These are phyloP conservation scores for Trypanosoma mega DNA, from an alignment of 208 protist species.

Conservation along the genomic window DNA sequence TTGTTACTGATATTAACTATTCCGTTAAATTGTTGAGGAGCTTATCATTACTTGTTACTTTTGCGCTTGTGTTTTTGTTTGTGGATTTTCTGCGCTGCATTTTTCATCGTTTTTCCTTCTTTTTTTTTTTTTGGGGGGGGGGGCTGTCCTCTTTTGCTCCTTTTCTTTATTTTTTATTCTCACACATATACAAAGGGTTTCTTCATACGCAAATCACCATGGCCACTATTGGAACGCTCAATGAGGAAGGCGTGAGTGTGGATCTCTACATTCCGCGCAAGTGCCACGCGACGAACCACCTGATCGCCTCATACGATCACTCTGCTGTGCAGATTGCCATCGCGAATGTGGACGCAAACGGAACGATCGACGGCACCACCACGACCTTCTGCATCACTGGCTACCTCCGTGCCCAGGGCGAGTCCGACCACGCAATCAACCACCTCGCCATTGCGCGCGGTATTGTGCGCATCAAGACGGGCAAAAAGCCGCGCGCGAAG, in stretches of 20 bases:
- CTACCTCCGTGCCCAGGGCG: slow-evolving; percentile 92
- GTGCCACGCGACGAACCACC: slow-evolving; percentile 95
- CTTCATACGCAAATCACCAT: slow-evolving; percentile 20
- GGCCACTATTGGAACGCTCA: slow-evolving; percentile 78
- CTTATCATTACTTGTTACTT: too few relatives aligned
- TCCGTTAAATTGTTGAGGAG: too few relatives aligned
- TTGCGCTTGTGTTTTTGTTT: too few relatives aligned
- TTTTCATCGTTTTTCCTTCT: slow-evolving; percentile 4
- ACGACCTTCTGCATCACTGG: slow-evolving; percentile 95
- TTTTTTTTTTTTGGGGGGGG: neutral
- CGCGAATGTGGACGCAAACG: slow-evolving; percentile 91
- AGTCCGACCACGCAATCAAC: slow-evolving; percentile 95
- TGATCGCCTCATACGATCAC: slow-evolving; percentile 95
- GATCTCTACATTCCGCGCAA: slow-evolving; percentile 96
- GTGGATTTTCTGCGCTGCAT: too few relatives aligned
- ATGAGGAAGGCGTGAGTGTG: slow-evolving; percentile 31
- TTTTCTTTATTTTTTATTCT: slow-evolving; percentile 12
- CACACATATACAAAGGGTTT: slow-evolving; percentile 8
- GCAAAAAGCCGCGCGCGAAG: slow-evolving; percentile 72
- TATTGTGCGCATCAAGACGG: slow-evolving; percentile 86
- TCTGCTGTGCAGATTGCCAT: slow-evolving; percentile 96
- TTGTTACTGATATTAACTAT: too few relatives aligned
- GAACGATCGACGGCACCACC: slow-evolving; percentile 90
- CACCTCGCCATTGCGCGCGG: slow-evolving; percentile 85
- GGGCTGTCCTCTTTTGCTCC: neutral